phyloP scores from a whole-genome alignment of 495 filamentous ascomycete species.

The Ascobolus immersus region DNA sequence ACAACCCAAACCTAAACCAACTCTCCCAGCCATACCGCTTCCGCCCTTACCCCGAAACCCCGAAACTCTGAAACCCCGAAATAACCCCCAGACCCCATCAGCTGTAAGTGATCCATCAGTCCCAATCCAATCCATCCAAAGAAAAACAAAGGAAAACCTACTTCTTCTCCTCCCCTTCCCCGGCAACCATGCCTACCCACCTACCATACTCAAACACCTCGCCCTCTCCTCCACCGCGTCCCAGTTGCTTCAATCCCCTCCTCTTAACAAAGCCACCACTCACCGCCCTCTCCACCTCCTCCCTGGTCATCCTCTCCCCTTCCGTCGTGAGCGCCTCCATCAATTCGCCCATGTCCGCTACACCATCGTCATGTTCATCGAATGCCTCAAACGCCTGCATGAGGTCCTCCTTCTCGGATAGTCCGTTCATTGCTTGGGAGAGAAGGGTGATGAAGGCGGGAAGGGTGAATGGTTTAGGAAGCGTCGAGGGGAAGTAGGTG shows the following conservation, averaged over 20 bases:
- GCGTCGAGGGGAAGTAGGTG: slow-evolving; percentile 21
- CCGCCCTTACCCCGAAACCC: too few species aligned
- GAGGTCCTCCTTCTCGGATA: slow-evolving; percentile 53
- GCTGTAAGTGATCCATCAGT: too few species aligned
- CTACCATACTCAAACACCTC: slow-evolving; percentile 61
- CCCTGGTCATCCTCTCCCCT: slow-evolving; percentile 32
- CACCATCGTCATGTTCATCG: slow-evolving; percentile 82
- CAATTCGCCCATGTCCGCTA: slow-evolving; percentile 62
- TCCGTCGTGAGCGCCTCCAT: slow-evolving; percentile 57
- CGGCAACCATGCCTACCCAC: slow-evolving; percentile 38
- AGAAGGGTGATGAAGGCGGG: slow-evolving; percentile 61
- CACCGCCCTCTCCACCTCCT: slow-evolving; percentile 62
- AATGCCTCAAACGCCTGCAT: slow-evolving; percentile 77
- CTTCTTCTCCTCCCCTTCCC: slow-evolving; percentile 20
- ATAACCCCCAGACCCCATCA: too few species aligned
- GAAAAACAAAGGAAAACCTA: too few species aligned
- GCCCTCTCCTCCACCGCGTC: slow-evolving; percentile 27
- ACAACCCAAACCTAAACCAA: too few species aligned
- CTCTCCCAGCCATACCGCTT: too few species aligned
- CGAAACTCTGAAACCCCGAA: too few species aligned
- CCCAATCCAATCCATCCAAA: background rate
- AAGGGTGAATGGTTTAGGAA: slow-evolving; percentile 51
- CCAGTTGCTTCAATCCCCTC: slow-evolving; percentile 34
- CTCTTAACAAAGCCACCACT: slow-evolving; percentile 63
- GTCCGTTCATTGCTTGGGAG: slow-evolving; percentile 38